Conservation (phyloP, 75 land plant species). For the Cupressus sempervirens region DNA sequence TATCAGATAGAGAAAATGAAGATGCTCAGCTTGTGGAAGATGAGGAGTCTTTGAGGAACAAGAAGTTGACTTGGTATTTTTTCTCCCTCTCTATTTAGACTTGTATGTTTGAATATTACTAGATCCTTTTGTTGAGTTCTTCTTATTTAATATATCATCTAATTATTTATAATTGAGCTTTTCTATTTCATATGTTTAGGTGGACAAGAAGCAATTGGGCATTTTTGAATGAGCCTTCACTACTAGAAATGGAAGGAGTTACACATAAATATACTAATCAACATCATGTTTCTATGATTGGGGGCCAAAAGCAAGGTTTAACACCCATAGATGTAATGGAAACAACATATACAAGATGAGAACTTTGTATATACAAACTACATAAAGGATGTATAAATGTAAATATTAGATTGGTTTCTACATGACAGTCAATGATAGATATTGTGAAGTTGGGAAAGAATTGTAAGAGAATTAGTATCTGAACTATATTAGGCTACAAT, state of each 20-base stretch:
- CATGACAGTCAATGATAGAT: too few relatives aligned
- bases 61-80: not conserved
- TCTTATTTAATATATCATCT: too few relatives aligned
- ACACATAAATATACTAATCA: conserved; percentile 12
- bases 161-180: not conserved
- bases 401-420: too few relatives aligned
- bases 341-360: too few relatives aligned
- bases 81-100: not conserved
- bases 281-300: conserved; percentile 4
- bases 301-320: not conserved
- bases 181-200: conserved; percentile 23
- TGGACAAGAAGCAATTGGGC: conserved; percentile 80
- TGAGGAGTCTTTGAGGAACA: not conserved
- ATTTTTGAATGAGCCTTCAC: conserved; percentile 71
- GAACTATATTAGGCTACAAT: too few relatives aligned
- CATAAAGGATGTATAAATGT: too few relatives aligned
- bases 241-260: not conserved
- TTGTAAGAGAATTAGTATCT: too few relatives aligned
- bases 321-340: too few relatives aligned
- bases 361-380: too few relatives aligned
- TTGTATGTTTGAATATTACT: not conserved
- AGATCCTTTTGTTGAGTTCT: not conserved
- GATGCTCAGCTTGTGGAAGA: not conserved
- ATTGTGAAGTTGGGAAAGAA: too few relatives aligned
- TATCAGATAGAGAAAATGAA: not conserved